Base-by-base conservation (phyloP, 768 basidiomycete species). In the Auricularia sp. region DNA sequence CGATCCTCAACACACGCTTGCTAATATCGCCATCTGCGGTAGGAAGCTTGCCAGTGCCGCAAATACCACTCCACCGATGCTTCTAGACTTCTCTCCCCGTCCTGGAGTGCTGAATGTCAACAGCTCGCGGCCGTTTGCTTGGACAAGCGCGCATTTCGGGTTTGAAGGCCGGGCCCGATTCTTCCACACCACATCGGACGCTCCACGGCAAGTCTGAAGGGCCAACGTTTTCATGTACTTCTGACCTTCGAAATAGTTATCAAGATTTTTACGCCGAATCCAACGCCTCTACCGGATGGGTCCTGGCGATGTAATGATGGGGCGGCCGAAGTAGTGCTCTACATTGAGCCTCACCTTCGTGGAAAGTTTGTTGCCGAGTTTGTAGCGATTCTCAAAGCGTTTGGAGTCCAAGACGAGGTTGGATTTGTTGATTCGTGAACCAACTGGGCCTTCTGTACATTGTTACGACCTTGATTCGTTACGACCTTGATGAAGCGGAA, bases 111-210 rank as follows among this genome's bases (percentile, higher is more conserved):
- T 59, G 56, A 24, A 24, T 18, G 34, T 59, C 24, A 59, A 59
- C 18, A 59, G 56, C 24, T n/a, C 56, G 13, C 56, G 56, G 6
- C 56, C 56, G 6, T 59, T 59, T 29, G 56, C 21, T 4, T 59
- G 56, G 56, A 59, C 56, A 24, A 34, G 56, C 24, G 56, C 56
- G 56, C 56, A 59, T 18, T 59, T 59, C 34, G 56, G 56, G 24
- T 59, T 8, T 33, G 10, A 14, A 33, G 56, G 56, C 5, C 6
- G 18, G 29, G 56, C 56, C 8, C 6, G 56, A 14, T 59, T 59
- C 29, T 59, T 29, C 56, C 56, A 59, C 3, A 59, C 56, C 8
- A 33, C 14, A 1, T 59, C 56, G 24, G 29, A 59, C 18, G 29
- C 21, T 14, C 56, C 56, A 24, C 56, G 56, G 39, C 13, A 14